Percentiles rank a stretch among this genome's conserved stretches.
Evolutionary conservation across 2,329 filamentous ascomycete genomes (phyloP).

Genomic region (Thielaviopsis populi): DNA sequence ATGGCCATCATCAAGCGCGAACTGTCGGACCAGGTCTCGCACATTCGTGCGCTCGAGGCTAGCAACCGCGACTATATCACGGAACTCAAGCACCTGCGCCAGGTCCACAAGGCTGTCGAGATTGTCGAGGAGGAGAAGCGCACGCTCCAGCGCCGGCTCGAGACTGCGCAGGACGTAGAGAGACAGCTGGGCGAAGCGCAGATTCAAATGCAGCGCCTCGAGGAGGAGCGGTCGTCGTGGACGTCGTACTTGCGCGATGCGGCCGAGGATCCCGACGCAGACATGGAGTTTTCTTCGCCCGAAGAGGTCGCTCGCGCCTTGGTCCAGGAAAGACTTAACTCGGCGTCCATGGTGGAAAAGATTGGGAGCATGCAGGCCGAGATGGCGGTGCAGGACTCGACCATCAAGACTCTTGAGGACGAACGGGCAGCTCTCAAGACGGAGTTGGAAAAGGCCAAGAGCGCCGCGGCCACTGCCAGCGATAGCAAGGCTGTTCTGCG

Average conservation of each 20-base stretch:
- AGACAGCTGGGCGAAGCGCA: conserved; percentile 64
- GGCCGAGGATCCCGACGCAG: conserved; percentile 40
- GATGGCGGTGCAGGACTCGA: conserved; percentile 58
- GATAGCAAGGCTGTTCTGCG: conserved; percentile 57
- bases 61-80: conserved; percentile 62
- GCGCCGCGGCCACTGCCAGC: conserved; percentile 30
- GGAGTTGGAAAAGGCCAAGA: conserved; percentile 57
- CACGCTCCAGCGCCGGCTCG: conserved; percentile 60
- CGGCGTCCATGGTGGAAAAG: conserved; percentile 63
- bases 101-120: conserved; percentile 73
- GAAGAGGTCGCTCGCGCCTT: conserved; percentile 76
- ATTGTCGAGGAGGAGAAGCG: conserved; percentile 93
- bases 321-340: conserved; percentile 66
- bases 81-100: conserved; percentile 70
- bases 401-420: conserved; percentile 54
- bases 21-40: conserved; percentile 78
- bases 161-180: conserved; percentile 58
- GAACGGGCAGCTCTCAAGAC: conserved; percentile 49
- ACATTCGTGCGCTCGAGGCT: conserved; percentile 71
- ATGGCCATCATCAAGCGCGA: conserved; percentile 75
- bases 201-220: conserved; percentile 69
- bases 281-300: conserved; percentile 69
- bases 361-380: conserved; percentile 69
- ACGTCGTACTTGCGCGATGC: conserved; percentile 56
- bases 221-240: conserved; percentile 82